Evolutionary conservation across 2,329 filamentous ascomycete species (phyloP), one percentile per base, ranked within the genome.

Genomic region (Fusarium globosum): DNA sequence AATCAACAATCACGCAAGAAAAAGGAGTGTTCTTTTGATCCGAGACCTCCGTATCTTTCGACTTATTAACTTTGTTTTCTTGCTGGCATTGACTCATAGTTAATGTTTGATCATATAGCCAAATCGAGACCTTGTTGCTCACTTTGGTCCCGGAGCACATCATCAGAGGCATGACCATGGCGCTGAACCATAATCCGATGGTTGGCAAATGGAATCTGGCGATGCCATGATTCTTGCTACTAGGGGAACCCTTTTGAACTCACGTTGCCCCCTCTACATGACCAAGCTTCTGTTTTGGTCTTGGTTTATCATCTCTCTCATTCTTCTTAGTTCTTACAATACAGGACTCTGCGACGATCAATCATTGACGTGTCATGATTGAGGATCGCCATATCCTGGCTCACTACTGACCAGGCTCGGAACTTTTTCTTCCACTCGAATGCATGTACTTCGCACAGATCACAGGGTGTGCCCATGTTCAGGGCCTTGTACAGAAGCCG

Each of bases 111-210:
- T 75, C 69, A 65, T 56, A 39, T 68, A 53, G 46, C n/a, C 36
- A 48, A 43, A 41, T 56, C 55, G 14, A 68, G 59, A 23, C 35
- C 23, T 46, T 36, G 61, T 68, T 75, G 72, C 70, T 77, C 74
- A 77, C 61, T 66, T 61, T 42, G 59, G 26, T 53, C 18, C 15
- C 30, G 39, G 51, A 76, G 73, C 75, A 77, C 75, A 77, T 72
- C 75, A 77, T 77, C 65, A 41, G 48, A 60, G 51, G 42, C 52
- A 41, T 33, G 63, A 38, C 57, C 36, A 49, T 66, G 69, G 69
- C 68, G 61, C 71, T 68, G 62, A 69, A 67, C 61, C 61, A 65
- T 66, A 75, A 71, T 30, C 36, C 36, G 26, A 30, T 65, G 58
- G 33, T 70, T 39, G 57, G 61, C 51, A 65, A 55, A 74, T 72